Evolutionary conservation across 169 alveolate species (phyloP), one percentile per base, ranked within the genome.

Genomic region (Cryptosporidium ubiquitum): DNA sequence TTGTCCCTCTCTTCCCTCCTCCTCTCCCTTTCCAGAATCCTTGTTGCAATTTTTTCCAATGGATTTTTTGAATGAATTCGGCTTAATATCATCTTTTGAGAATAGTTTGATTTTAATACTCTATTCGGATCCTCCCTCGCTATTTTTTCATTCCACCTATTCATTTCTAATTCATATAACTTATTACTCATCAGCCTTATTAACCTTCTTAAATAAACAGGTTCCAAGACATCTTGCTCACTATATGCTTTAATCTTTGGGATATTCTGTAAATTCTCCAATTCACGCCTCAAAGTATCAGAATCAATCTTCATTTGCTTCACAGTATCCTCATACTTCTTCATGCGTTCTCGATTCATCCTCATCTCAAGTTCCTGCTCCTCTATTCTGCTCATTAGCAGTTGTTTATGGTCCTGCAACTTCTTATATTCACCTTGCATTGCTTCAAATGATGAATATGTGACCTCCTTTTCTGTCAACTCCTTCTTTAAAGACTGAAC

Each of bases 211-310:
- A 79, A 64, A 40, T 79, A 79, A 7, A 79, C 75, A 0, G 89
- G 89, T 42, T 79, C 89, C 69, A 79, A 44, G 7, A 79, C 89
- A 42, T 79, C 89, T 10, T 40, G 29, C 39, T 79, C 89, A 44
- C 89, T 79, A 23, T 79, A 79, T 26, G 89, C 89, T 35, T 79
- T 79, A 5, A 79, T 79, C 69, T 79, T 79, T n/a, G 89, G 89
- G 37, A 79, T 33, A 61, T 79, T 79, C 5, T 66, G 55, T n/a
- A 61, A 49, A 40, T 61, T 79, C 40, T 79, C 89, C 26, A 79
- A 20, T 29, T 79, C 58, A 7, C 64, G 60, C 52, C 40, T 58
- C 66, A 79, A 40, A 23, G 14, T 1, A 2, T 79, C 89, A 4
- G 75, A 26, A 44, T 79, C 69, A 16, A 37, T 23, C 44, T 61